Base-by-base conservation (phyloP, 2,329 filamentous ascomycete genomes). In the Fusarium pininemorale region DNA sequence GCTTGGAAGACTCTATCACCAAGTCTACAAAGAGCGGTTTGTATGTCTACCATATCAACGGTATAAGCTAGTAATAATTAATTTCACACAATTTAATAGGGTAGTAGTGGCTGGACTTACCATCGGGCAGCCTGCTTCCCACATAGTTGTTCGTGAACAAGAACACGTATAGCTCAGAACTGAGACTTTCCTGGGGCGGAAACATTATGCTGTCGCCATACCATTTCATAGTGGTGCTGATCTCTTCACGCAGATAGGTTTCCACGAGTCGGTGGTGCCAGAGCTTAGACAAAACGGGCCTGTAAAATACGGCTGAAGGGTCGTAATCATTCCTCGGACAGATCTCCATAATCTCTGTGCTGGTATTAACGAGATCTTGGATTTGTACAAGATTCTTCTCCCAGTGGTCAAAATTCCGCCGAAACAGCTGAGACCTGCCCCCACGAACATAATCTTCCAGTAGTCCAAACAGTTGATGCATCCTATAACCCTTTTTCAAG, bases 1-100 rank as follows among this genome's bases (percentile, higher is more conserved):
- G 15, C 32, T 38, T 7, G 9, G 2, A 1, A 15, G n/a, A 1
- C 3, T 26, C 0, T 3, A 38, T 10, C 24, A 16, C 3, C 18
- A 37, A 54, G 32, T 10, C 32, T 18, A 53, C 7, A 1, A 3
- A 54, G 0, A 39, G 10, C 4, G 7, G 28, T 24, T 16, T 54
- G 20, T 3, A 16, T 1, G 14, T 54, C 51, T 2, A 54, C 14
- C 1, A 39, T 2, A 10, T 5, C 2, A 28, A 20, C 24, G 13
- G 35, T 22, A 9, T n/a, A 7, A 2, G 1, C 51, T 54, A 0
- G 20, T 39, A 0, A 16, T 13, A 2, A 24, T 54, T 39, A 54
- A 5, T 10, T 26, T 26, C 6, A 0, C 12, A 20, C 8, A 14
- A 10, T 5, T 11, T 11, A 3, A 5, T 51, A 20, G 8, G 2